These are phyloP conservation scores for Gnaphalium uliginosum DNA, from an alignment of 129 eudicot species.

Conservation along the genomic window DNA sequence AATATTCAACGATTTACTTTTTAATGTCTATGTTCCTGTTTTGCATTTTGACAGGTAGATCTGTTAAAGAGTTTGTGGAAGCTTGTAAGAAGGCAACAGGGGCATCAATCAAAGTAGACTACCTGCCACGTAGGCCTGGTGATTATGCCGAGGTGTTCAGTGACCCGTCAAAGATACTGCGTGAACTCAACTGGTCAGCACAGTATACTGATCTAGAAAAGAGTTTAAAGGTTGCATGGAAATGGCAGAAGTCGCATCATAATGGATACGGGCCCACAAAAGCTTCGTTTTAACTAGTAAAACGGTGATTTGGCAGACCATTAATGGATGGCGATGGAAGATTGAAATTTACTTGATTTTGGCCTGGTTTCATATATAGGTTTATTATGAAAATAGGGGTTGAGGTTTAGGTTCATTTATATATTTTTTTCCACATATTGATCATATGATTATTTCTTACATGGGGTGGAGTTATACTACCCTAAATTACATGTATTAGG, in stretches of 20 bases:
- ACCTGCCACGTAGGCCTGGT: constrained; percentile 80
- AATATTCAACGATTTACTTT: background rate
- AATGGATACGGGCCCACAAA: constrained; percentile 52
- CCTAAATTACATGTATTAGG: constrained; percentile 14
- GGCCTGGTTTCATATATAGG: constrained; percentile 28
- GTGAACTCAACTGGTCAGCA: constrained; percentile 82
- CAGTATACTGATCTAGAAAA: constrained; percentile 56
- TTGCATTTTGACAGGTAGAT: constrained; percentile 50
- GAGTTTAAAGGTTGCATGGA: constrained; percentile 82
- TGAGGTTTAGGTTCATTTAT: constrained; percentile 34
- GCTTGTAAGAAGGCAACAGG: constrained; percentile 96
- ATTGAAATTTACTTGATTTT: constrained; percentile 23
- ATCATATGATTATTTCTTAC: constrained; percentile 23
- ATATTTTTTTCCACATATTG: constrained; percentile 27
- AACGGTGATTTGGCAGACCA: background rate
- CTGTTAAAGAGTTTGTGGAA: constrained; percentile 85
- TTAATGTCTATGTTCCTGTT: background rate
- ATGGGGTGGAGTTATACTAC: constrained; percentile 14
- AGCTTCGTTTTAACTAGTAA: constrained; percentile 3
- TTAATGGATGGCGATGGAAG: constrained; percentile 5
- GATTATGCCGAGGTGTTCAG: constrained; percentile 94
- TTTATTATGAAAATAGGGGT: constrained; percentile 34
- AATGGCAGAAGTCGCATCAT: constrained; percentile 83
- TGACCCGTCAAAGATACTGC: constrained; percentile 70
- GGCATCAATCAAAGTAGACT: constrained; percentile 65